A percentile compares a stretch with the other conserved stretches of the same genome.
Evolutionary conservation across 768 basidiomycete genomes (phyloP).

Genomic region (Kondoa subrosea): DNA sequence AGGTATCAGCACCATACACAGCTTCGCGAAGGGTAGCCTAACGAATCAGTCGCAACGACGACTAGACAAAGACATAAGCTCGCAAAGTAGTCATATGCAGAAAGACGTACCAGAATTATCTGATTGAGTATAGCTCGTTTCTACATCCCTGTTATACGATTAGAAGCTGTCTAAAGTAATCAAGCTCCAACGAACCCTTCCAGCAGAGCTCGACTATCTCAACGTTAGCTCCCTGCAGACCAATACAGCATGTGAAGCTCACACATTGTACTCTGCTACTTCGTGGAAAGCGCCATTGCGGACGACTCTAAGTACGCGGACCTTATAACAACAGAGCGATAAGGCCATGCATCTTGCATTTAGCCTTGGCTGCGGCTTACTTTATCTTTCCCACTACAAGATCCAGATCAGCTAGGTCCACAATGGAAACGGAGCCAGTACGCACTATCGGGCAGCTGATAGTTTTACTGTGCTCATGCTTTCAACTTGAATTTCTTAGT

Average conservation of each 20-base stretch:
- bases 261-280: slow-evolving; percentile 70
- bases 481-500: no score
- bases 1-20: not conserved
- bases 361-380: no score
- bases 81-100: not conserved
- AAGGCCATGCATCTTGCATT: not conserved
- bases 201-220: slow-evolving; percentile 36
- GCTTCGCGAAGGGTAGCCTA: not conserved
- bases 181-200: slow-evolving; percentile 48
- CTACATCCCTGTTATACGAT: slow-evolving; percentile 33
- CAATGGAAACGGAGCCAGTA: no score
- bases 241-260: slow-evolving; percentile 29
- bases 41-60: not conserved
- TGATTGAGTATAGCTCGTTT: slow-evolving; percentile 50
- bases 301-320: slow-evolving; percentile 72
- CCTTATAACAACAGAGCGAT: slow-evolving; percentile 29
- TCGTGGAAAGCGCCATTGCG: slow-evolving; percentile 42
- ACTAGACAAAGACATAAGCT: not conserved
- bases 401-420: not conserved
- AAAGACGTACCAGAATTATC: slow-evolving; percentile 56
- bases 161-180: not conserved
- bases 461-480: not conserved
- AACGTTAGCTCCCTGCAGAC: not conserved
- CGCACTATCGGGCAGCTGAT: not conserved
- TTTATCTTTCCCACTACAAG: not conserved